Evolutionary conservation across 1,139 yeast genomes (phyloP).

Genomic region (Pichia sp.): DNA sequence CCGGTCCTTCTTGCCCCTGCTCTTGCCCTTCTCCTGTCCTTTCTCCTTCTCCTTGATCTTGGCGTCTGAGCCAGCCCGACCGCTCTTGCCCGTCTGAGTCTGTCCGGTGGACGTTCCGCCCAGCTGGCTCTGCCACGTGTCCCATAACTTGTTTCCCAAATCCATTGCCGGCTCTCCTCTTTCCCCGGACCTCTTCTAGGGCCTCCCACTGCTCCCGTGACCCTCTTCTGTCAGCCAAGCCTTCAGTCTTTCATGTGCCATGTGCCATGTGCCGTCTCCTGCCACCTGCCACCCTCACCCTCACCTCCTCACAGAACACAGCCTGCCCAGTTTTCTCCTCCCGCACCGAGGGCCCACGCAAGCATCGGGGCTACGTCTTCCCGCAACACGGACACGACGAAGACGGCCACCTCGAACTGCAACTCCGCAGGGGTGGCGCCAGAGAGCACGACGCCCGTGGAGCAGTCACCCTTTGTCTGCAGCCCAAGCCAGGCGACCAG

Average conservation of each 20-base stretch:
- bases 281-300: not conserved
- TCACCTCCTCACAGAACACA: not conserved
- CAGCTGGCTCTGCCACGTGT: constrained; percentile 6
- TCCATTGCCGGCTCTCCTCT: constrained; percentile 4
- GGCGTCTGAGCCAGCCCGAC: no score
- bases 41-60: not conserved
- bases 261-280: not conserved
- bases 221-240: no score
- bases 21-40: not conserved
- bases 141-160: constrained; percentile 11
- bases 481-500: not conserved
- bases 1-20: not conserved
- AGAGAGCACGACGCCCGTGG: not conserved
- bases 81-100: not conserved
- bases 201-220: not conserved
- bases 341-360: constrained; percentile 7
- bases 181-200: not conserved
- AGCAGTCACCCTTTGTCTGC: not conserved
- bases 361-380: not conserved
- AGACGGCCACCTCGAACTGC: constrained; percentile 1
- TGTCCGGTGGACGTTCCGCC: not conserved
- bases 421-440: not conserved
- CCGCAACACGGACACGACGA: not conserved
- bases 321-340: not conserved
- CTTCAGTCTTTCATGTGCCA: not conserved